Evolutionary conservation across 306 rosid genomes (phyloP), one percentile per base, ranked within the genome.

Genomic region (Lathyrus oleraceus): DNA sequence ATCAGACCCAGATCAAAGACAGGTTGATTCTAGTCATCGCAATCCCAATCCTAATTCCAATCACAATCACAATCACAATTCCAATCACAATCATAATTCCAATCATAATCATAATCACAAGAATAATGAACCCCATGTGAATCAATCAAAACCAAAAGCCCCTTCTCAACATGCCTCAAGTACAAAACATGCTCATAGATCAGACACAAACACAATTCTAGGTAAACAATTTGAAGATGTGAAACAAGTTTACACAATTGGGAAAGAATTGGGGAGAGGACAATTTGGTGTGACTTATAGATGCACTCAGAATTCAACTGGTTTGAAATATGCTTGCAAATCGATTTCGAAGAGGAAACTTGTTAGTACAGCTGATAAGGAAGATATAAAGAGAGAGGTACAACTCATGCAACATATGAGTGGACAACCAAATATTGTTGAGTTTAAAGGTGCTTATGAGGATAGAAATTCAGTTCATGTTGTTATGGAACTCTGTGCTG

Each of bases 361-460:
- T 27, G 85, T 83, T 48, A 82, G 77, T 61, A 87, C 67, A 73
- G 76, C 79, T 73, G 96, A 92, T 58, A 87, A 69, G 40, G 95
- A 92, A 67, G 98, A 89, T 40, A 87, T 87, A 4, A 92, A 76
- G 79, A 85, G 95, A 70, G 98, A 92, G 85, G 82, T 89, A 73
- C 96, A 86, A 77, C 86, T 92, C n/a, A 83, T 92, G 98, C 92
- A 92, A 85, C 91, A 92, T 82, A 67, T 92, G 88, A 87, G 95
- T 65, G 96, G 98, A 51, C 98, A 92, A 44, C 81, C 98, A 10
- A 92, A 89, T 70, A 86, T 89, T 79, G 98, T 92, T 52, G 98
- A 92, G 81, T 92, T 92, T 67, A 87, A 85, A 71, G 96, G 96
- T 19, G 81, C 89, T 74, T 92, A 81, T 77, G 98, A 92, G 84